Conservation (phyloP, 2,329 filamentous ascomycete species). For the Stachybotrys echinatus region DNA sequence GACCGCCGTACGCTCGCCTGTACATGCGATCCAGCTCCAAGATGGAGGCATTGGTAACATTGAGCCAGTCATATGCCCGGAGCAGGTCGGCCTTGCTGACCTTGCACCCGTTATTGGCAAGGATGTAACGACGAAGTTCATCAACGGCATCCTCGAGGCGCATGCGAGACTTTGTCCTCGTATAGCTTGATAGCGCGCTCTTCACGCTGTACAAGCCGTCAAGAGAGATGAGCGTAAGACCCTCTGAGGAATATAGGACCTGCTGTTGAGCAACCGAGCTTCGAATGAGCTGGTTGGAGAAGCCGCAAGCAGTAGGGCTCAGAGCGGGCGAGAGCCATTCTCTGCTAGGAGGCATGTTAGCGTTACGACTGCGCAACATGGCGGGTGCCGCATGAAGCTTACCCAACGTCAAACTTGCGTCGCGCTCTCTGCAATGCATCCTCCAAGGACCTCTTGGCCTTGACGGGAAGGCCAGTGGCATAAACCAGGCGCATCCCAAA, state of each 20-base stretch:
- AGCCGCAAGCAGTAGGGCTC: constrained; percentile 34
- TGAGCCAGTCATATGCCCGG: constrained; percentile 53
- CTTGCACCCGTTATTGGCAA: constrained; percentile 45
- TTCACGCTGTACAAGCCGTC: constrained; percentile 63
- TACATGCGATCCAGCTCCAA: constrained; percentile 53
- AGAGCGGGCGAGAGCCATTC: constrained; percentile 39
- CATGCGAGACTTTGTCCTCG: constrained; percentile 34
- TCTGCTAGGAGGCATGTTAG: constrained; percentile 20
- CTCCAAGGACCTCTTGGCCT: constrained; percentile 42
- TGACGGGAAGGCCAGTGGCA: constrained; percentile 36
- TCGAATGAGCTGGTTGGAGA: constrained; percentile 47
- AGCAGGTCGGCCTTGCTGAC: constrained; percentile 46
- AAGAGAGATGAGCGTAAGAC: constrained; percentile 53
- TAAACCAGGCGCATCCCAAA: constrained; percentile 49
- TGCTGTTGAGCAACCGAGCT: constrained; percentile 56
- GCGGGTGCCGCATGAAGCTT: constrained; percentile 5
- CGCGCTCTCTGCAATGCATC: constrained; percentile 47
- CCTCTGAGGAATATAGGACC: constrained; percentile 53
- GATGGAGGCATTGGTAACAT: constrained; percentile 43
- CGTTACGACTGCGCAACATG: not conserved
- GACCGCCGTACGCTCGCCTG: constrained; percentile 48
- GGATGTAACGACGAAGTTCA: constrained; percentile 54
- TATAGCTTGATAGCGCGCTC: constrained; percentile 52
- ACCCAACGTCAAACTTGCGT: constrained; percentile 38
- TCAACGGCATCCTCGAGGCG: constrained; percentile 58